Evolutionary conservation across 2,329 filamentous ascomycete species (phyloP).

Genomic region (Beauveria australis): DNA sequence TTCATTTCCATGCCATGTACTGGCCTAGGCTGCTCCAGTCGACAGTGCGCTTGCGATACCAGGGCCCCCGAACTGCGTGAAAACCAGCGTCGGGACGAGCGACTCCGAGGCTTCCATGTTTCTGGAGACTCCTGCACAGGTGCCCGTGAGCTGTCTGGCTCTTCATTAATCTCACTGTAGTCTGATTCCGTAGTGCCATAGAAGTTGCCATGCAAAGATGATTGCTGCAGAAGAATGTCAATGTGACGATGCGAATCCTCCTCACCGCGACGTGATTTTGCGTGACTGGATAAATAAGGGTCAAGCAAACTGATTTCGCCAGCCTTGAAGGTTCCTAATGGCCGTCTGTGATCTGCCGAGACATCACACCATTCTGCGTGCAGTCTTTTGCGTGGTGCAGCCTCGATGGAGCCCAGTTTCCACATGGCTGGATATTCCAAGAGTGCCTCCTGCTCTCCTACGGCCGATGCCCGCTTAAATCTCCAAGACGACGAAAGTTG

Average conservation of each 20-base stretch:
- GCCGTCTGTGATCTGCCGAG: neutral
- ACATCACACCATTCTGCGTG: slow-evolving; percentile 9
- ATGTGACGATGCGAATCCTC: neutral
- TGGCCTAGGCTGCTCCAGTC: slow-evolving; percentile 24
- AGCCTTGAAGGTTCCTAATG: neutral
- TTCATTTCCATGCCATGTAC: slow-evolving; percentile 22
- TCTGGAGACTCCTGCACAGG: neutral
- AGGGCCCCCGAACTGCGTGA: slow-evolving; percentile 17
- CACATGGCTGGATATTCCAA: slow-evolving; percentile 4
- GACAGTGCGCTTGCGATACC: slow-evolving; percentile 21
- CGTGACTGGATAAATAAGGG: neutral
- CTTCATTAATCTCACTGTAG: neutral
- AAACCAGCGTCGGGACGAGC: slow-evolving; percentile 13
- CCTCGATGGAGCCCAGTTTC: slow-evolving; percentile 4
- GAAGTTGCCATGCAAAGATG: neutral
- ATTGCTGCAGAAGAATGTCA: neutral
- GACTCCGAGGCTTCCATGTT: neutral
- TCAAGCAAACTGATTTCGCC: slow-evolving; percentile 3
- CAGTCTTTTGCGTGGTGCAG: slow-evolving; percentile 1
- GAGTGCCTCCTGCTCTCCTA: neutral
- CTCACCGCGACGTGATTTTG: neutral
- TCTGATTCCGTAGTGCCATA: neutral
- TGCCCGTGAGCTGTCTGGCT: neutral
- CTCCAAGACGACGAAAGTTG: slow-evolving; percentile 16
- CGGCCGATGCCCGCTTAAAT: slow-evolving; percentile 14